phyloP scores from a whole-genome alignment of 192 early-diverging fungal genomes.

The Coemansia sp. region DNA sequence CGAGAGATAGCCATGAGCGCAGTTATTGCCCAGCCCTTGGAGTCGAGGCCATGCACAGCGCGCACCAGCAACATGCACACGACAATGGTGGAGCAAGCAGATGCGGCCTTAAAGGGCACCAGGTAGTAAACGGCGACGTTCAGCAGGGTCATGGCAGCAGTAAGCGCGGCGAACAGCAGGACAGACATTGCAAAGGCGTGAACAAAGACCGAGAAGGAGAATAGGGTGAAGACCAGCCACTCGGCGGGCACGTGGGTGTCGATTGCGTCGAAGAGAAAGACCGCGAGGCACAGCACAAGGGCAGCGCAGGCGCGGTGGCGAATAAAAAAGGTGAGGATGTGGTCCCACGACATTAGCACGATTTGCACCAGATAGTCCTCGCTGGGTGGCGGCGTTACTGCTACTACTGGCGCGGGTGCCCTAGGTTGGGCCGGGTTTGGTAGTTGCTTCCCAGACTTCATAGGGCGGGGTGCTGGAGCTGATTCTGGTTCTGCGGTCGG shows the following conservation, averaged over 20 bases:
- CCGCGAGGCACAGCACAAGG: conserved; percentile 34
- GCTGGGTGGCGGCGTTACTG: not conserved
- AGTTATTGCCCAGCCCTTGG: conserved; percentile 47
- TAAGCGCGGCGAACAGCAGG: conserved; percentile 41
- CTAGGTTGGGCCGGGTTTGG: too few relatives aligned
- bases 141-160: conserved; percentile 36
- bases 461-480: conserved; percentile 3
- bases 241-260: conserved; percentile 49
- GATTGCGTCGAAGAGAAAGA: conserved; percentile 39
- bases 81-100: conserved; percentile 44
- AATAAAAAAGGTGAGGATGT: conserved; percentile 33
- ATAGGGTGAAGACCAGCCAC: conserved; percentile 54
- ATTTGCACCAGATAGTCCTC: conserved; percentile 17
- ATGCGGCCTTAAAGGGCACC: conserved; percentile 31
- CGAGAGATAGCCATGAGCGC: conserved; percentile 40
- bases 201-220: conserved; percentile 56
- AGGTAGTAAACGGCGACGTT: conserved; percentile 39
- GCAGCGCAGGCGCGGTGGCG: conserved; percentile 44
- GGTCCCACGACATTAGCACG: conserved; percentile 39
- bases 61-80: conserved; percentile 55
- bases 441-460: conserved; percentile 34
- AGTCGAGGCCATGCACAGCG: conserved; percentile 47
- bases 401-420: not conserved
- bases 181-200: conserved; percentile 56
- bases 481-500: conserved; percentile 6